Evolutionary conservation across 75 land plant genomes (phyloP), one percentile per base, ranked within the genome.

Genomic region (Pseudotsuga menziesii): DNA sequence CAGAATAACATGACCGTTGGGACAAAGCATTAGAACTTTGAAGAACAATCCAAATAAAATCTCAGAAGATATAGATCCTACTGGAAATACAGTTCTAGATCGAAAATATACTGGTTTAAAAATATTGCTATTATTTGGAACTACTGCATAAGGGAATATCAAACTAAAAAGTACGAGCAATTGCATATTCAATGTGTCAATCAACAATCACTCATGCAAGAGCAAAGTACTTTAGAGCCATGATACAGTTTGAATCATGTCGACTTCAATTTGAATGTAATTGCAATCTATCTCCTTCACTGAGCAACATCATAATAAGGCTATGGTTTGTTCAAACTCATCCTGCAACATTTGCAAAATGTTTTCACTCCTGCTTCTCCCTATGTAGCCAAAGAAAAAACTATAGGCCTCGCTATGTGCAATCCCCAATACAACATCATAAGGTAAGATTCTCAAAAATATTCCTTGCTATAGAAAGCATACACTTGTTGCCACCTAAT

Each of bases 341-440:
- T 96, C 99, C 5, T 87, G 86, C 14, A 96, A 84, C 99, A 96
- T 96, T 61, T 90, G 85, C 57, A 96, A 88, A 17, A 87, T 92
- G 75, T 96, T 96, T 41, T 86, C 35, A 96, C 99, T 22, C 99
- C 99, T 57, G 86, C 85, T 84, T 96, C 98, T 11, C 99, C 99
- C 4, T 96, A 94, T n/a, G 86, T 91, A 20, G 99, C 99, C 77
- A 96, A 80, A 4, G 93, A 84, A 76, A 86, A 96, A 41, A 92
- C 85, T 44, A 92, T 90, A 41, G 99, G 97, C 84, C 99, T 90
- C 61, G 98, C 99, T 83, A 96, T 85, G 98, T 96, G 85, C n/a
- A 61, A 19, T 58, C 9, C 57, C 35, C 41, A 72, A 41, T 61
- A 11, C 59, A 22, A 48, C 56, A 75, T 11, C 23, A 19, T 13